Base-by-base conservation (phyloP, 2,329 filamentous ascomycete genomes). In the Lasiodiplodia hormozganensis region DNA sequence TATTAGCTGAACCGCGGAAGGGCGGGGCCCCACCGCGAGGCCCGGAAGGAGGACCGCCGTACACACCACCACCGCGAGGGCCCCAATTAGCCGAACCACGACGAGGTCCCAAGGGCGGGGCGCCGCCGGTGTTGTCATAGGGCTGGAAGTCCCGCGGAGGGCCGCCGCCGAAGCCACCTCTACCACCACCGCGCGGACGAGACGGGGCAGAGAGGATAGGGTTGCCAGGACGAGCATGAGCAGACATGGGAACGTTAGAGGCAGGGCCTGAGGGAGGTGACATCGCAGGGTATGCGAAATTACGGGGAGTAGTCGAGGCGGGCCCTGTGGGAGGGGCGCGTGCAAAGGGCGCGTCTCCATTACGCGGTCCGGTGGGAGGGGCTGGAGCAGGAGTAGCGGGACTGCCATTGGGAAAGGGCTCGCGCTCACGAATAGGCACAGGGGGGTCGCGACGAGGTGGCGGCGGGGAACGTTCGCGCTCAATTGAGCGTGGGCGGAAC, bases 1-100 rank as follows among this genome's bases (percentile, higher is more conserved):
- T 79, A 69, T 80, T 83, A 72, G 74, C 79, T 6, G 77, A 79
- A 31, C 80, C 81, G 47, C 82, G 79, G 72, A 81, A 82, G 14
- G 78, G 75, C 16, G 75, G 70, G 6, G 74, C 70, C n/a, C 76
- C 70, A 40, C 78, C 69, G 8, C 68, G 70, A 43, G 79, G 78
- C 2, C 78, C 78, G 28, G 78, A 74, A 72, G 78, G 77, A 28
- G 79, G 72, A 21, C 73, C 74, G 11, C 71, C 72, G 52, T 71
- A 52, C 72, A 73, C 34, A 21, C 75, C 75, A n/a, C 77, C 76
- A 38, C 77, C 75, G 43, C 76, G 72, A 23, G 66, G 73, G 25
- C 73, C 75, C 76, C 77, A 79, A 16, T 71, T 69, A 4, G 69
- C 70, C 12, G 78, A 79, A 12, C 77, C 78, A 58, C 78, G 76